Evolutionary conservation across 768 basidiomycete species (phyloP).

Genomic region (Xerocomellus intermedius): DNA sequence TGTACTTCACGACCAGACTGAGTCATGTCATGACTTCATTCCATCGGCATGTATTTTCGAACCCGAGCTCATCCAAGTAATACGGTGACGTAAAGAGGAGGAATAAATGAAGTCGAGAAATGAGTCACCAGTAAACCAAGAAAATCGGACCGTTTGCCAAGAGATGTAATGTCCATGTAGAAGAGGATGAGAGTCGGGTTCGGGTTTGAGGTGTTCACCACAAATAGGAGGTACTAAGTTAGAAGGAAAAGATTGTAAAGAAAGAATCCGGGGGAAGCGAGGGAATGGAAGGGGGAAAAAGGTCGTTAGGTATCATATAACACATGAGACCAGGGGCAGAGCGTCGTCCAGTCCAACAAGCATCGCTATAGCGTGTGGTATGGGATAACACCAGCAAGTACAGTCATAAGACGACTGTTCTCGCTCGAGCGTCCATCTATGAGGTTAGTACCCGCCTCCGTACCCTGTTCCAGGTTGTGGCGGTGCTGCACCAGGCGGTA

Average conservation of each 20-base stretch:
- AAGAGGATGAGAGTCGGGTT: no score
- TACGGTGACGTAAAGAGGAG: no score
- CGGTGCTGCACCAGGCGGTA: conserved; percentile 77
- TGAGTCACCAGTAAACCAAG: no score
- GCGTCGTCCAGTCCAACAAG: conserved; percentile 11
- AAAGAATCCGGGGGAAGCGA: conserved; percentile 10
- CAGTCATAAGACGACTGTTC: conserved; percentile 1
- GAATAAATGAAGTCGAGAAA: no score
- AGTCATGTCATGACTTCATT: no score
- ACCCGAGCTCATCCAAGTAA: no score
- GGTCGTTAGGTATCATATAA: conserved; percentile 13
- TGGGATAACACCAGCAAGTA: neutral
- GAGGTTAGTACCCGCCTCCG: conserved; percentile 13
- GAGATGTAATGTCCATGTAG: no score
- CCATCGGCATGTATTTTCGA: no score
- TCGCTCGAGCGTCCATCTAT: conserved; percentile 6
- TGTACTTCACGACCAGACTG: no score
- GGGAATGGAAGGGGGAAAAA: neutral
- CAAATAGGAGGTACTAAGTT: conserved; percentile 10
- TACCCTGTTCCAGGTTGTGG: conserved; percentile 41
- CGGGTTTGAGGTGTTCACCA: neutral
- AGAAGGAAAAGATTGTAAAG: neutral
- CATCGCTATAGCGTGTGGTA: conserved; percentile 2
- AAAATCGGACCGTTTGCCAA: no score
- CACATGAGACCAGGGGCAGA: conserved; percentile 4